Evolutionary conservation across 2,329 filamentous ascomycete species (phyloP).

Genomic region (Pseudogymnoascus sp.): DNA sequence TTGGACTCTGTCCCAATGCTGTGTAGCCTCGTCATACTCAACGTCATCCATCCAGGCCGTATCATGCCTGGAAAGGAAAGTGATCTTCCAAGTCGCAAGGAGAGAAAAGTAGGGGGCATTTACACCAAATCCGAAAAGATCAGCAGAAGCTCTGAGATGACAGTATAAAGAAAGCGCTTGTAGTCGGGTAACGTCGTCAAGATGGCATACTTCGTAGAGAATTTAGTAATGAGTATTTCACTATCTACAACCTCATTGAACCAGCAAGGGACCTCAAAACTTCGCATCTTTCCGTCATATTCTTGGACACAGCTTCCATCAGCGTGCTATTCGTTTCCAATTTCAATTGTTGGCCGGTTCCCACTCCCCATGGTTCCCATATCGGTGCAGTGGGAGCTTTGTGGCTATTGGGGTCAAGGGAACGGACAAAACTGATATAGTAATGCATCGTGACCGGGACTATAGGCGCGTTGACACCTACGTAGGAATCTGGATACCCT

Average conservation of each 20-base stretch:
- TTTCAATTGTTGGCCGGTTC: background rate
- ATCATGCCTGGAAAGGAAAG: constrained; percentile 26
- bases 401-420: constrained; percentile 32
- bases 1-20: constrained; percentile 35
- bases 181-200: background rate
- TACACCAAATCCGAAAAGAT: constrained; percentile 27
- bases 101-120: constrained; percentile 17
- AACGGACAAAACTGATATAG: constrained; percentile 35
- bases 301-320: constrained; percentile 24
- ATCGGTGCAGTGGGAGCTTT: constrained; percentile 16
- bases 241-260: constrained; percentile 13
- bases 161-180: background rate
- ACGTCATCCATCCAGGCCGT: constrained; percentile 31
- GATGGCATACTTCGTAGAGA: background rate
- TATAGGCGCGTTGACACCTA: constrained; percentile 25
- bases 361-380: constrained; percentile 14
- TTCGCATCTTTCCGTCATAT: constrained; percentile 20
- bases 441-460: constrained; percentile 28
- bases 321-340: constrained; percentile 21
- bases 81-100: constrained; percentile 23
- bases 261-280: constrained; percentile 23
- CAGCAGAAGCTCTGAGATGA: background rate
- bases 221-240: background rate
- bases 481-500: constrained; percentile 22
- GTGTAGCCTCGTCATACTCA: constrained; percentile 29